These are phyloP conservation scores for Maudiozyma humilis DNA, from an alignment of 1,139 yeast species.

Conservation along the genomic window DNA sequence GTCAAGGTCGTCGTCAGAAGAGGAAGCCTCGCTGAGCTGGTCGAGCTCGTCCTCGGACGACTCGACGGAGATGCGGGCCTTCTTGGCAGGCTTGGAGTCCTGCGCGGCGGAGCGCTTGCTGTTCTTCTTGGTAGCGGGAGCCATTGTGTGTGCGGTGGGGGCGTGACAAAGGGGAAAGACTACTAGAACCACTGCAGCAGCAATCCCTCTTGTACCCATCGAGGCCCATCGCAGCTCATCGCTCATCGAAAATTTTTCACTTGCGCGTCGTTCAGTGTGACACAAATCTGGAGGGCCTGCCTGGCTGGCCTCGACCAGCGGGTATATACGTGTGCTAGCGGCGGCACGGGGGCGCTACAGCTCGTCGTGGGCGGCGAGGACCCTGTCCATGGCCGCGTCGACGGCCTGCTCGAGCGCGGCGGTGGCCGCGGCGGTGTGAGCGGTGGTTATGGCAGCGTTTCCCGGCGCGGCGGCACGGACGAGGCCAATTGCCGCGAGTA, in stretches of 20 bases:
- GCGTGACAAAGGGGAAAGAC: too few relatives aligned
- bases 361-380: conserved; percentile 21
- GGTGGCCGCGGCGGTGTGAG: neutral
- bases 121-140: conserved; percentile 17
- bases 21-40: conserved; percentile 25
- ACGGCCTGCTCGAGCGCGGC: conserved; percentile 17
- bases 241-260: conserved; percentile 10
- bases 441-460: neutral
- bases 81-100: conserved; percentile 19
- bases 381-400: conserved; percentile 22
- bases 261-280: neutral
- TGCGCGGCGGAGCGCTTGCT: conserved; percentile 16
- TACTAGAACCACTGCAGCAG: too few relatives aligned
- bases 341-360: too few relatives aligned
- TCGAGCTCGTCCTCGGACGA: conserved; percentile 26
- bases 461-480: conserved; percentile 9
- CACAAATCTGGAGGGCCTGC: neutral
- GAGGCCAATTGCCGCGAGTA: conserved; percentile 27
- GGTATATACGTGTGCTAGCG: too few relatives aligned
- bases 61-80: conserved; percentile 27
- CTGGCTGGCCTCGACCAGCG: too few relatives aligned
- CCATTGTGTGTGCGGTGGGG: conserved; percentile 12
- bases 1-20: conserved; percentile 27
- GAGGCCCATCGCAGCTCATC: too few relatives aligned
- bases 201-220: too few relatives aligned